Percentiles rank a stretch among this genome's conserved stretches.
These are phyloP conservation scores for Acephala macrosclerotiorum DNA, from an alignment of 2,329 filamentous ascomycete species.

Conservation along the genomic window DNA sequence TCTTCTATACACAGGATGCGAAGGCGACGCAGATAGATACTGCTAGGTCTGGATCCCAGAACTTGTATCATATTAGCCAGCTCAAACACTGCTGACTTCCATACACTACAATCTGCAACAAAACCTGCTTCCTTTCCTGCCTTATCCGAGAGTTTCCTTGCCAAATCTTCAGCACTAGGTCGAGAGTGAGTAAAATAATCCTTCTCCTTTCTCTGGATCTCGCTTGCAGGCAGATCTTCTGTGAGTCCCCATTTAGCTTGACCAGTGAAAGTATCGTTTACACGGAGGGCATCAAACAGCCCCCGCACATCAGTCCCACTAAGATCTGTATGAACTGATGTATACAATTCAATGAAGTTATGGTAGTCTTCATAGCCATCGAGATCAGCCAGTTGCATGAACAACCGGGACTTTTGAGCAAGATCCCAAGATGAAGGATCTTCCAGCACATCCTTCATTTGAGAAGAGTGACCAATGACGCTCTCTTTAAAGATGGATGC, in stretches of 20 bases:
- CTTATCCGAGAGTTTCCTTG: constrained; percentile 13
- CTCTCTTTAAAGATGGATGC: constrained; percentile 14
- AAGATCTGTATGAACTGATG: constrained; percentile 13
- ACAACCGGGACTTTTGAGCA: constrained; percentile 16
- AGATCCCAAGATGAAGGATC: constrained; percentile 10
- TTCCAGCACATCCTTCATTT: constrained; percentile 13
- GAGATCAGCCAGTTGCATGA: constrained; percentile 14
- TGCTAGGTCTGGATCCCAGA: no score
- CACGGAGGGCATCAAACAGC: constrained; percentile 12
- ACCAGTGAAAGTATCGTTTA: constrained; percentile 10
- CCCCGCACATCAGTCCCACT: constrained; percentile 7
- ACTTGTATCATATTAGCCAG: background rate
- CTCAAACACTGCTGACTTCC: constrained; percentile 8
- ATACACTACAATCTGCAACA: constrained; percentile 13
- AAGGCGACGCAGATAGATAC: no score
- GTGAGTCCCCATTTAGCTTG: constrained; percentile 9
- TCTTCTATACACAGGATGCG: no score
- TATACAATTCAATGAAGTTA: constrained; percentile 16
- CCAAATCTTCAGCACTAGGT: constrained; percentile 12
- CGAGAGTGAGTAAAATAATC: constrained; percentile 10
- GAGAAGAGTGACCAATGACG: constrained; percentile 9
- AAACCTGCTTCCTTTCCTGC: constrained; percentile 6
- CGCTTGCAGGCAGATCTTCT: constrained; percentile 7
- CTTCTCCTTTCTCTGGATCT: constrained; percentile 16
- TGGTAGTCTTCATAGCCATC: constrained; percentile 13